These are phyloP conservation scores for Ramularia endophylla DNA, from an alignment of 2,329 filamentous ascomycete species.

Conservation along the genomic window DNA sequence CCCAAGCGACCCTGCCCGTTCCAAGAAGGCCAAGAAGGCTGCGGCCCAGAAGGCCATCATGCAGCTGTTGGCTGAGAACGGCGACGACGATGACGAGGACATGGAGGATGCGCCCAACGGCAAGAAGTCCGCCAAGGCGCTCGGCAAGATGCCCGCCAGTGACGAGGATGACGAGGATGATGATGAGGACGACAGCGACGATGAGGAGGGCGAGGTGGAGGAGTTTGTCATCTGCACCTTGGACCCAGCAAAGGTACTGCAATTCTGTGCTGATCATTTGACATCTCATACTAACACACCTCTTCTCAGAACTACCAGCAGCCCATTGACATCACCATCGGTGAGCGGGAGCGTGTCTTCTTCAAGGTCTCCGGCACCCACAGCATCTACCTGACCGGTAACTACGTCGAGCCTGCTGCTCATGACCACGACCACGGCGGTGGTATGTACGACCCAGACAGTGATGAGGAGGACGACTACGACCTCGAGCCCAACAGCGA, in stretches of 20 bases:
- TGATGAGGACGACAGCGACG: constrained; percentile 49
- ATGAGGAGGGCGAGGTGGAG: constrained; percentile 64
- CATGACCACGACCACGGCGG: constrained; percentile 54
- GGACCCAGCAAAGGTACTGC: constrained; percentile 78
- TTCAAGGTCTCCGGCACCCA: constrained; percentile 89
- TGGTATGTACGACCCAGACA: constrained; percentile 56
- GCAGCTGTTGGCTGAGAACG: constrained; percentile 55
- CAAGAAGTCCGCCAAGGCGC: constrained; percentile 60
- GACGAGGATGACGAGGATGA: constrained; percentile 49
- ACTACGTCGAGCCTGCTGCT: constrained; percentile 75
- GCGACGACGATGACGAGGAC: constrained; percentile 62
- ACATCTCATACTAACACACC: constrained; percentile 25
- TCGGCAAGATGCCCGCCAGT: constrained; percentile 56
- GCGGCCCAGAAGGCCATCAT: constrained; percentile 74
- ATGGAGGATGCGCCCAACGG: constrained; percentile 61
- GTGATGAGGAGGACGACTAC: constrained; percentile 56
- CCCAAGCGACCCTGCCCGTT: constrained; percentile 84
- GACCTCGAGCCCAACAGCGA: constrained; percentile 75
- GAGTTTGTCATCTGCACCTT: constrained; percentile 95
- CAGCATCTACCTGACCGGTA: constrained; percentile 87
- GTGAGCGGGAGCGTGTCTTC: constrained; percentile 82
- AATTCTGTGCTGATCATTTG: not conserved
- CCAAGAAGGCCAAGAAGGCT: constrained; percentile 76
- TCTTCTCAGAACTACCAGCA: constrained; percentile 82
- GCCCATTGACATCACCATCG: constrained; percentile 84